A percentile compares a stretch with the other conserved stretches of the same genome.
Conservation (phyloP, 257 asterid species). For the Eucommia ulmoides region DNA sequence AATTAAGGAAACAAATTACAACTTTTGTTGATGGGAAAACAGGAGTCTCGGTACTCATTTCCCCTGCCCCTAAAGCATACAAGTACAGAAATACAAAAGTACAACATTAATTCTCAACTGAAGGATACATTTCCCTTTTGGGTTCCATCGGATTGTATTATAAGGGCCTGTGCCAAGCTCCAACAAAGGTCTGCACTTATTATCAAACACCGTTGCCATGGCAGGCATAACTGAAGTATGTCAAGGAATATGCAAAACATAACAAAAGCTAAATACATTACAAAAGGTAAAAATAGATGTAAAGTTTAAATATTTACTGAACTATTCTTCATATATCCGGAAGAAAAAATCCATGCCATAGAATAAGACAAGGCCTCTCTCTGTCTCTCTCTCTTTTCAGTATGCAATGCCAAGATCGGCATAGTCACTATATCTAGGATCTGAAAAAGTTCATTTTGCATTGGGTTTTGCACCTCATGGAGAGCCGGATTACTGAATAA, state of each 20-base stretch:
- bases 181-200: conserved; percentile 79
- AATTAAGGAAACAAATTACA: conserved; percentile 42
- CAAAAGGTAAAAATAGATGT: too few relatives aligned
- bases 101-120: background rate
- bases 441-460: too few relatives aligned
- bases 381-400: too few relatives aligned
- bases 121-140: conserved; percentile 98
- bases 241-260: conserved; percentile 68
- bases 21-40: background rate
- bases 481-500: too few relatives aligned
- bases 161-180: conserved; percentile 97
- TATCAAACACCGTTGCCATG: conserved; percentile 85
- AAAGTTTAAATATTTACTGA: too few relatives aligned
- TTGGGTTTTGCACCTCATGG: too few relatives aligned
- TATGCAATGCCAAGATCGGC: too few relatives aligned
- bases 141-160: conserved; percentile 95
- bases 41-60: background rate
- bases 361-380: too few relatives aligned
- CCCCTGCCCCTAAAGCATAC: background rate
- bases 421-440: too few relatives aligned
- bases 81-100: conserved; percentile 1
- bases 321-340: too few relatives aligned
- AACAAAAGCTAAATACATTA: too few relatives aligned
- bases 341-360: too few relatives aligned
- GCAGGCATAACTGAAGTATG: conserved; percentile 90